A percentile compares a stretch with the other conserved stretches of the same genome.
These are phyloP conservation scores for Spinellus fusiger DNA, from an alignment of 192 early-diverging fungal species.

Conservation along the genomic window DNA sequence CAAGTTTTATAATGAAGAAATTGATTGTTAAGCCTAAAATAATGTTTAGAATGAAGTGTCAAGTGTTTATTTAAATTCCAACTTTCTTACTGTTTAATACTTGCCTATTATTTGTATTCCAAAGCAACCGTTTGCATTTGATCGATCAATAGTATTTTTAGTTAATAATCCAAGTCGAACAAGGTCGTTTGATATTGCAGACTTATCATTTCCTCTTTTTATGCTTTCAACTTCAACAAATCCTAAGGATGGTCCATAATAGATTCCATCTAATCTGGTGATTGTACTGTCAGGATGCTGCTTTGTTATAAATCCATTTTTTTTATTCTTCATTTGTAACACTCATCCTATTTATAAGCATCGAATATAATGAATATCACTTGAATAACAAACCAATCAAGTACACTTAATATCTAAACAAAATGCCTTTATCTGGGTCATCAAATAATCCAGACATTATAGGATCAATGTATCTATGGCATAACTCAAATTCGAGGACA, in stretches of 20 bases:
- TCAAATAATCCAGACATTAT: conserved; percentile 2
- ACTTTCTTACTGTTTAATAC: conserved; percentile 4
- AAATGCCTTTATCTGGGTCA: conserved; percentile 1
- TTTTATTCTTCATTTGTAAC: conserved; percentile 2
- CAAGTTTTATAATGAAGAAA: conserved; percentile 3
- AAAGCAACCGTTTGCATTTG: conserved; percentile 3
- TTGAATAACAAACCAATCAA: not conserved
- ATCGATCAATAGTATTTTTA: conserved; percentile 3
- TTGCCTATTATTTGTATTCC: not conserved
- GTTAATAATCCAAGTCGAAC: conserved; percentile 2
- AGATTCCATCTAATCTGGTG: conserved; percentile 1
- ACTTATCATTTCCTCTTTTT: conserved; percentile 3
- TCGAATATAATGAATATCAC: conserved; percentile 1
- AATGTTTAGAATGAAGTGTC: conserved; percentile 3
- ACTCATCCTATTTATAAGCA: conserved; percentile 1
- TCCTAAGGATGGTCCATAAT: conserved; percentile 2
- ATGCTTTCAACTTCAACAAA: conserved; percentile 1
- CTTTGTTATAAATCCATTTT: conserved; percentile 1
- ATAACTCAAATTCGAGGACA: conserved; percentile 4
- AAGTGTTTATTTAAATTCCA: conserved; percentile 4
- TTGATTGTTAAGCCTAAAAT: conserved; percentile 6
- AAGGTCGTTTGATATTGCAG: conserved; percentile 3
- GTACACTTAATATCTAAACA: not conserved
- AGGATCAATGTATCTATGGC: not conserved
- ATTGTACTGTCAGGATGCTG: conserved; percentile 1